These are phyloP conservation scores for Pulveroboletus ravenelii DNA, from an alignment of 768 basidiomycete genomes.

Conservation along the genomic window DNA sequence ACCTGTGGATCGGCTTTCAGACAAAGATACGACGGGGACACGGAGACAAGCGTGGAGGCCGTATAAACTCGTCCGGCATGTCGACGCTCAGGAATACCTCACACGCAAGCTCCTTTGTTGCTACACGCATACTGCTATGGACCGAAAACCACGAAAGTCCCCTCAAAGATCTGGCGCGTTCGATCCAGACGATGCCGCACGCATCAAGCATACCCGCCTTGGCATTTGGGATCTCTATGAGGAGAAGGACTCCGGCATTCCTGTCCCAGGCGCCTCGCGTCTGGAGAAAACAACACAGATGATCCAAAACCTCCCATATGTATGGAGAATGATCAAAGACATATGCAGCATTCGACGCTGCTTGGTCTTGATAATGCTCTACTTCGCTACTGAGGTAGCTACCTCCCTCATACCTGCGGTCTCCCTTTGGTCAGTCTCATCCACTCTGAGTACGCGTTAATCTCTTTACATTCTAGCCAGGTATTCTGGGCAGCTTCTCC, in stretches of 20 bases:
- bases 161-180: slow-evolving; percentile 24
- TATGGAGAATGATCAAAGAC: slow-evolving; percentile 65
- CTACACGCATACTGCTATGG: not conserved
- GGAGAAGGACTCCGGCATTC: slow-evolving; percentile 41
- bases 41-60: too few relatives aligned
- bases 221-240: slow-evolving; percentile 81
- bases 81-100: not conserved
- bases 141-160: slow-evolving; percentile 1
- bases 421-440: slow-evolving; percentile 47
- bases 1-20: too few relatives aligned
- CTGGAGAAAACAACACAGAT: slow-evolving; percentile 47
- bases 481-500: slow-evolving; percentile 65
- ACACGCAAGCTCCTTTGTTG: too few relatives aligned
- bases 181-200: slow-evolving; percentile 34
- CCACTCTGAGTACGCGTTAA: not conserved
- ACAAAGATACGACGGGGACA: too few relatives aligned
- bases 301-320: slow-evolving; percentile 49
- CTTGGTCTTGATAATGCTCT: slow-evolving; percentile 44
- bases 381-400: slow-evolving; percentile 40
- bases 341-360: slow-evolving; percentile 51
- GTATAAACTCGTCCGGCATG: not conserved
- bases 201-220: slow-evolving; percentile 54
- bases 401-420: slow-evolving; percentile 59
- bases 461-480: slow-evolving; percentile 27
- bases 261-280: slow-evolving; percentile 40